phyloP scores from a whole-genome alignment of 495 filamentous ascomycete genomes.

The Penicilliopsis zonata region DNA sequence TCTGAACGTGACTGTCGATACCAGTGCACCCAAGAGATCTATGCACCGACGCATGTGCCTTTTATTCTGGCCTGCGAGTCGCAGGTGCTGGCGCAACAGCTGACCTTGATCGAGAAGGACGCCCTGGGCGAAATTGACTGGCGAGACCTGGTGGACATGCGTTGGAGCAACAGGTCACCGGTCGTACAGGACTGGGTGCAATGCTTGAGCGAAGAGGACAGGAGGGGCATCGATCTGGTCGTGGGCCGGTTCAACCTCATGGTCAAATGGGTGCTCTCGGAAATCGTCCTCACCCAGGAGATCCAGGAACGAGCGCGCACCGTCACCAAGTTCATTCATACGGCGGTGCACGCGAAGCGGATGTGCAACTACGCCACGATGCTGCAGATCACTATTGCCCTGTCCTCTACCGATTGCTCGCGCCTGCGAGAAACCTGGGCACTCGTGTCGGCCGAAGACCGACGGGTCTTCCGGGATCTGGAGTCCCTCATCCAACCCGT shows the following conservation, averaged over 20 bases:
- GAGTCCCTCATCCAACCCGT: constrained; percentile 78
- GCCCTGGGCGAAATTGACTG: constrained; percentile 94
- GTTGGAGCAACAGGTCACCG: constrained; percentile 68
- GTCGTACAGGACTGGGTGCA: constrained; percentile 72
- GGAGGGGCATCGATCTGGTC: constrained; percentile 85
- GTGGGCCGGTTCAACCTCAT: constrained; percentile 94
- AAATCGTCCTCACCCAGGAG: constrained; percentile 74
- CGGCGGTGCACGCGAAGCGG: constrained; percentile 71
- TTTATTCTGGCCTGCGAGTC: constrained; percentile 91
- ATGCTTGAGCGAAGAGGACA: constrained; percentile 70
- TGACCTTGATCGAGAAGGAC: constrained; percentile 92
- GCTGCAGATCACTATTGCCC: constrained; percentile 85
- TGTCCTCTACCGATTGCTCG: constrained; percentile 71
- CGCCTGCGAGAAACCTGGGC: constrained; percentile 74
- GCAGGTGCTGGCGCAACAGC: constrained; percentile 79
- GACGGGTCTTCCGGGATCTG: constrained; percentile 63
- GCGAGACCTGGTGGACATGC: constrained; percentile 92
- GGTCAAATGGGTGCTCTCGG: constrained; percentile 93
- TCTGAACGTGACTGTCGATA: constrained; percentile 18
- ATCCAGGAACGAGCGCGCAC: constrained; percentile 72
- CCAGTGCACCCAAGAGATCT: constrained; percentile 3
- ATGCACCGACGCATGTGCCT: constrained; percentile 54
- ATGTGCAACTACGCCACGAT: constrained; percentile 94
- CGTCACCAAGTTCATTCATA: constrained; percentile 86
- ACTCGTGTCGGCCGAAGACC: constrained; percentile 58